Evolutionary conservation across 495 filamentous ascomycete genomes (phyloP), one percentile per base, ranked within the genome.

Genomic region (Penicillium pancosmium): DNA sequence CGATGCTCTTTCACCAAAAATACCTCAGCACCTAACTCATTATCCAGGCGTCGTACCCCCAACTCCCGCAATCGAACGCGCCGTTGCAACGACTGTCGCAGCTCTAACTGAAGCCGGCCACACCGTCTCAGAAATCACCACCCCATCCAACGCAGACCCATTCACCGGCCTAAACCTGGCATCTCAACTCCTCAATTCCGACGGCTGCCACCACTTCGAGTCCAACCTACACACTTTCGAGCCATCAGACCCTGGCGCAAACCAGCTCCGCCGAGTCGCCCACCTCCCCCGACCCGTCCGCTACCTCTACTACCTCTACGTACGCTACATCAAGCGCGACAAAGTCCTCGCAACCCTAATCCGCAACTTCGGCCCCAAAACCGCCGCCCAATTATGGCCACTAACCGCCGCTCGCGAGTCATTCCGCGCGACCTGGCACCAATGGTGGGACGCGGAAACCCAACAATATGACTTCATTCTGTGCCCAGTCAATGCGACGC

Each of bases 251-350:
- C 70, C 84, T 0, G 94, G 93, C 21, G 92, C 91, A 15, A 77
- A 74, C 35, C 87, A 92, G 70, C 83, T 98, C 72, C 73, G 79
- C 49, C 81, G 80, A 58, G 83, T 93, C 54, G 91, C 92, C 67
- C 74, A 78, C n/a, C 82, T 96, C 12, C 87, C 92, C 23, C 73
- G 85, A 18, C 87, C 87, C 3, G 59, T 96, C 53, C 92, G 92
- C 68, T 94, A 86, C 64, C 57, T 97, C n/a, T 91, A 96, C 76
- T 95, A 91, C 68, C 79, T 90, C 3, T 98, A 87, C 81, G 88
- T 95, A 6, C 89, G 88, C 58, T 96, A 96, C 73, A 80, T 97
- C 62, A 78, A 82, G 49, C 74, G 86, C 13, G 93, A 98, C 65
- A 67, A 70, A 1, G 76, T 91, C 49, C 93, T 92, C 86, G 93